phyloP scores from a whole-genome alignment of 441 rosid genomes.

The Populus trichocarpa region DNA sequence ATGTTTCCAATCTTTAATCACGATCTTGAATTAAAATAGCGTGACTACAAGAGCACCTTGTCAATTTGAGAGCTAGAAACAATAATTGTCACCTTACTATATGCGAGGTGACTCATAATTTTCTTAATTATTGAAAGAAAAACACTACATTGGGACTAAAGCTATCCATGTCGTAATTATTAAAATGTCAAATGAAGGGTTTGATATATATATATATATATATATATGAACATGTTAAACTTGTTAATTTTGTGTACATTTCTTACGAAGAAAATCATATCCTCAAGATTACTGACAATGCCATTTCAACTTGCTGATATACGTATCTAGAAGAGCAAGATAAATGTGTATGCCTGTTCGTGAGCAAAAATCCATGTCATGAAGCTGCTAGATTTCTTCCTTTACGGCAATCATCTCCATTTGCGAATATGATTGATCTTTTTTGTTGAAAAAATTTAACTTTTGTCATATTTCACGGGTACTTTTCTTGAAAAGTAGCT shows the following conservation, averaged over 20 bases:
- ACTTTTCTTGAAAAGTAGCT: neutral
- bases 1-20: neutral
- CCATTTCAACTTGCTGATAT: neutral
- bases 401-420: neutral
- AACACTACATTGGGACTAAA: too few relatives aligned
- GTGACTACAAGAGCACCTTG: neutral
- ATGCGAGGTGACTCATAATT: too few relatives aligned
- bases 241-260: neutral
- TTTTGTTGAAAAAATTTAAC: neutral
- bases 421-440: neutral
- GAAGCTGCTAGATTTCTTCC: neutral
- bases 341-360: neutral
- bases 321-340: neutral
- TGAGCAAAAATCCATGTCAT: neutral
- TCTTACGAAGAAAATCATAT: neutral
- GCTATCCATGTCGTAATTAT: too few relatives aligned
- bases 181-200: too few relatives aligned
- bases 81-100: neutral
- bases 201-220: too few relatives aligned
- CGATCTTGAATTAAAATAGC: neutral
- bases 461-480: neutral
- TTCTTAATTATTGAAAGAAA: too few relatives aligned
- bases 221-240: neutral
- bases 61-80: neutral
- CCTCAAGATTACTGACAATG: neutral